Base-by-base conservation (phyloP, 306 rosid species). In the Pyrus communis region DNA sequence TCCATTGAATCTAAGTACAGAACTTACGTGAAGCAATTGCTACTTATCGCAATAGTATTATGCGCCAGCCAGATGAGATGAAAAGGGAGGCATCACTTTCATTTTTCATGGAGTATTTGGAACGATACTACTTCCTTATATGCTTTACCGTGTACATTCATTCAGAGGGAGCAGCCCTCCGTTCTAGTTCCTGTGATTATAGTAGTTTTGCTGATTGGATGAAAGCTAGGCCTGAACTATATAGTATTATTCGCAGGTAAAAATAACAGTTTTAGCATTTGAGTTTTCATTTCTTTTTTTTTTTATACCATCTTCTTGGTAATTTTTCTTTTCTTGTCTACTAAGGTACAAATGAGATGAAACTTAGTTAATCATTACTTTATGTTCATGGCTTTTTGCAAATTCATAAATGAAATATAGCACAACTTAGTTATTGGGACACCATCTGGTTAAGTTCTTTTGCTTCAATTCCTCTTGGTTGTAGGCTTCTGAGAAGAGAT, bases 111-210 rank as follows among this genome's bases (percentile, higher is more conserved):
- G 98, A 93, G 87, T 93, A 93, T 86, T 84, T 93, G 84, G 98
- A 93, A 85, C 91, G 98, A 87, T 93, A 93, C 91, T 93, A 93
- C 92, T 93, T 93, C 77, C 92, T 93, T 49, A 93, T 93, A 89
- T 93, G 98, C 84, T 93, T 93, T 86, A 91, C 98, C 21, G 98
- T 93, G 64, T 93, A 89, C 90, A 82, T 93, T 75, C 90, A 93
- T 84, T 90, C 96, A 45, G 91, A 89, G 84, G 82, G 87, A 83
- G 83, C 86, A 74, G 75, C 82, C 57, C 84, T 85, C 74, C 82
- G 75, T 67, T 84, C 93, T 74, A 87, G 86, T 78, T 84, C 88
- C 59, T 77, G 52, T 74, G 85, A 63, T 74, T 80, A 74, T 51
- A 71, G 83, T 79, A 84, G 89, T 75, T 93, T 93, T 81, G 78